Percentiles rank a stretch among this genome's conserved stretches.
phyloP scores from a whole-genome alignment of 1,139 yeast genomes.

The Diutina mesorugosa region DNA sequence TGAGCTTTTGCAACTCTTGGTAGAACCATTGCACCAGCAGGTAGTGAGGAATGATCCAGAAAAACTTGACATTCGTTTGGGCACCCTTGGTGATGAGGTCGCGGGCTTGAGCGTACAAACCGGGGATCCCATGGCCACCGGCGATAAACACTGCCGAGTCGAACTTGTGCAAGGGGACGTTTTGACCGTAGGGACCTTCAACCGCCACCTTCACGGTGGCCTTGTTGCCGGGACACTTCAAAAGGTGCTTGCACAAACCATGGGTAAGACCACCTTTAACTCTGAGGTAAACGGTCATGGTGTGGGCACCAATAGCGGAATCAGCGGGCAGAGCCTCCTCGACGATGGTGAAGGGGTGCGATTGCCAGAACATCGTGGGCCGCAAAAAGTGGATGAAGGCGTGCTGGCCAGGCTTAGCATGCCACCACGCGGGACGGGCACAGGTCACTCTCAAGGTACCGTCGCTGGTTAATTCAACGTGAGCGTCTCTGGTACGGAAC shows the following conservation, averaged over 20 bases:
- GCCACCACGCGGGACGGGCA: slow-evolving; percentile 29
- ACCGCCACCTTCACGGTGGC: slow-evolving; percentile 26
- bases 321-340: slow-evolving; percentile 5
- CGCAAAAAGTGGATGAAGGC: slow-evolving; percentile 43
- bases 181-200: slow-evolving; percentile 53
- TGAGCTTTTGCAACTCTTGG: slow-evolving; percentile 29
- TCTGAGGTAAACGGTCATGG: slow-evolving; percentile 27
- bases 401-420: slow-evolving; percentile 45
- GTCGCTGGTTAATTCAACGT: slow-evolving; percentile 33
- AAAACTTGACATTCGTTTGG: slow-evolving; percentile 16
- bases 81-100: slow-evolving; percentile 4
- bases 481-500: slow-evolving; percentile 40
- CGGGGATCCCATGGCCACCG: slow-evolving; percentile 9
- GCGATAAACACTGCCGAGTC: slow-evolving; percentile 43
- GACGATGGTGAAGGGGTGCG: slow-evolving; percentile 47
- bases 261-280: slow-evolving; percentile 28
- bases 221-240: slow-evolving; percentile 30
- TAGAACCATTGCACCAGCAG: slow-evolving; percentile 35
- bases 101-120: slow-evolving; percentile 6
- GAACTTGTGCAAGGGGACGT: slow-evolving; percentile 28
- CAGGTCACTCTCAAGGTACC: slow-evolving; percentile 30
- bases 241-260: slow-evolving; percentile 25
- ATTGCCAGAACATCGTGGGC: slow-evolving; percentile 51
- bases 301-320: slow-evolving; percentile 18
- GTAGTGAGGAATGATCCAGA: slow-evolving; percentile 40